A percentile compares a stretch with the other conserved stretches of the same genome.
phyloP scores from a whole-genome alignment of 2,329 filamentous ascomycete species.

The Pseudocercospora ulei region DNA sequence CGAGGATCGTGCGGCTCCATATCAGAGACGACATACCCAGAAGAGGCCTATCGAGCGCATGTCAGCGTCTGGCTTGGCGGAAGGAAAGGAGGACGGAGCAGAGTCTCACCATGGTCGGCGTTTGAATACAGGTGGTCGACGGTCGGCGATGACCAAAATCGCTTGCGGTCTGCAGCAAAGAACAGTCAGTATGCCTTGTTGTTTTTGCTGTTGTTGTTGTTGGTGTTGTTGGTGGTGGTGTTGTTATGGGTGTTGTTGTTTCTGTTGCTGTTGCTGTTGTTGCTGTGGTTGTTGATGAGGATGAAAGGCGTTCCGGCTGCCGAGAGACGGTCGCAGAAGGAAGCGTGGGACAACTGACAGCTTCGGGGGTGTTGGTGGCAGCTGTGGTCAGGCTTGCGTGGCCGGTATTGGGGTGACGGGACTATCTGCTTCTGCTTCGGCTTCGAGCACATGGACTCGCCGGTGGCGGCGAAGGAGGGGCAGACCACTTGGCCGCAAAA shows the following conservation, averaged over 20 bases:
- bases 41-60: conserved; percentile 17
- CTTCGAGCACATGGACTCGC: too few species aligned
- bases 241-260: too few species aligned
- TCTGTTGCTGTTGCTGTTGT: too few species aligned
- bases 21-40: conserved; percentile 19
- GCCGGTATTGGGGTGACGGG: background rate
- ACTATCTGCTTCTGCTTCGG: background rate
- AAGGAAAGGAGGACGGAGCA: too few species aligned
- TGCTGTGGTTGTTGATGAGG: too few species aligned
- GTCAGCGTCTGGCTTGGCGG: background rate
- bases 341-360: too few species aligned
- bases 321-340: too few species aligned
- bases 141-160: conserved; percentile 8
- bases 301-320: conserved; percentile 4
- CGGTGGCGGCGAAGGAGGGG: too few species aligned
- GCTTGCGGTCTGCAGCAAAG: conserved; percentile 6
- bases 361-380: too few species aligned
- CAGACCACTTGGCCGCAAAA: too few species aligned
- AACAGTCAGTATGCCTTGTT: conserved; percentile 4
- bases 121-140: conserved; percentile 6
- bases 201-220: background rate
- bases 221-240: too few species aligned
- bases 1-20: conserved; percentile 8
- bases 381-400: background rate
- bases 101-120: conserved; percentile 19